phyloP scores from a whole-genome alignment of 2,329 filamentous ascomycete genomes.

The Sarocladiaceae sp. region DNA sequence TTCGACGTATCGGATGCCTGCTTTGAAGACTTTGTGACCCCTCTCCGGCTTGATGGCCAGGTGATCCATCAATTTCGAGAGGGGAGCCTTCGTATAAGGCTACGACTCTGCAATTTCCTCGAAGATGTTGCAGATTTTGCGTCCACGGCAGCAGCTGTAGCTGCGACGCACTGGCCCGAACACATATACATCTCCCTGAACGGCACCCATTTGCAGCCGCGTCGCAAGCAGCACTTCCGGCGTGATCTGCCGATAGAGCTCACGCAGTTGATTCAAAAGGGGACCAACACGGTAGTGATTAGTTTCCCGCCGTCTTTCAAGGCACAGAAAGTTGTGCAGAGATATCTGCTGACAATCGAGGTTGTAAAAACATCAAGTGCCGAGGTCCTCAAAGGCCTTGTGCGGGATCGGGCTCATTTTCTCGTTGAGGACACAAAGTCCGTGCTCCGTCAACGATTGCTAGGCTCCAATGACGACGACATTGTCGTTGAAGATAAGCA shows the following conservation, averaged over 20 bases:
- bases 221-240: conserved; percentile 65
- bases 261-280: conserved; percentile 50
- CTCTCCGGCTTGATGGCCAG: conserved; percentile 23
- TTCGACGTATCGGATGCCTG: conserved; percentile 39
- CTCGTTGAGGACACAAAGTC: conserved; percentile 43
- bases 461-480: conserved; percentile 52
- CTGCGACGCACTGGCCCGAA: conserved; percentile 65
- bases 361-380: conserved; percentile 51
- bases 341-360: conserved; percentile 64
- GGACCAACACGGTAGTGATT: conserved; percentile 22
- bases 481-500: conserved; percentile 51
- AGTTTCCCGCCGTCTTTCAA: not conserved
- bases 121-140: conserved; percentile 16
- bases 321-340: not conserved
- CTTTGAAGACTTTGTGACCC: conserved; percentile 27
- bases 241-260: conserved; percentile 73
- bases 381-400: conserved; percentile 34
- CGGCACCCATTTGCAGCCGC: conserved; percentile 44
- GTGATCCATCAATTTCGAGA: conserved; percentile 35
- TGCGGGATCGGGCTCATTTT: conserved; percentile 26
- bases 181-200: conserved; percentile 67
- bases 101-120: conserved; percentile 53
- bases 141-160: conserved; percentile 54
- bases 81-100: conserved; percentile 40
- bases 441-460: conserved; percentile 47